These are phyloP conservation scores for Mariannaea elegans DNA, from an alignment of 2,329 filamentous ascomycete species.

Conservation along the genomic window DNA sequence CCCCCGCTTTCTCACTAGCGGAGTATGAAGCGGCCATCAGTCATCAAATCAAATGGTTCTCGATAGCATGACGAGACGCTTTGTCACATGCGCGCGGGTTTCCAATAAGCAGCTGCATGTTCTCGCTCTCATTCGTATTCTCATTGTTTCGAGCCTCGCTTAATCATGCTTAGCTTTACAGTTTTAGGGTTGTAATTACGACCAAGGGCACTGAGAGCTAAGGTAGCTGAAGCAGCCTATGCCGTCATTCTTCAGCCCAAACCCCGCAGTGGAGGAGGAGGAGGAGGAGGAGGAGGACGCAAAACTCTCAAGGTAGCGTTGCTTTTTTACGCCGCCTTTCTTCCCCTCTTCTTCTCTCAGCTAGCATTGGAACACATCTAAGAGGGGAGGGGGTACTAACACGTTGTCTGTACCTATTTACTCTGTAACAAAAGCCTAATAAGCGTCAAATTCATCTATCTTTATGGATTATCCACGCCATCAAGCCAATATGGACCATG, in stretches of 20 bases:
- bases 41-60: constrained; percentile 24
- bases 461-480: constrained; percentile 27
- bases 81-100: constrained; percentile 3
- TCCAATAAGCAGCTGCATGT: not conserved
- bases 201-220: too few relatives aligned
- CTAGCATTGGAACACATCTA: too few relatives aligned
- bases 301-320: too few relatives aligned
- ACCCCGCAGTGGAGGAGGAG: too few relatives aligned
- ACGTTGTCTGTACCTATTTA: too few relatives aligned
- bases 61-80: constrained; percentile 28
- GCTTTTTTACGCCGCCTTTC: too few relatives aligned
- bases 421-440: not conserved
- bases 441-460: constrained; percentile 30
- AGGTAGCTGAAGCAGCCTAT: too few relatives aligned
- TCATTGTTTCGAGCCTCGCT: not conserved
- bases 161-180: not conserved
- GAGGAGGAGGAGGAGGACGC: too few relatives aligned
- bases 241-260: too few relatives aligned
- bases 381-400: too few relatives aligned
- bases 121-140: not conserved
- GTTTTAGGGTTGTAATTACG: too few relatives aligned
- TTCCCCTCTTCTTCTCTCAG: too few relatives aligned
- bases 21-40: constrained; percentile 24
- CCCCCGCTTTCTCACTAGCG: constrained; percentile 34
- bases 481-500: constrained; percentile 18